Evolutionary conservation across 805 yeast species (phyloP), one percentile per base, ranked within the genome.

Genomic region (Zygoascus flipseniorum): DNA sequence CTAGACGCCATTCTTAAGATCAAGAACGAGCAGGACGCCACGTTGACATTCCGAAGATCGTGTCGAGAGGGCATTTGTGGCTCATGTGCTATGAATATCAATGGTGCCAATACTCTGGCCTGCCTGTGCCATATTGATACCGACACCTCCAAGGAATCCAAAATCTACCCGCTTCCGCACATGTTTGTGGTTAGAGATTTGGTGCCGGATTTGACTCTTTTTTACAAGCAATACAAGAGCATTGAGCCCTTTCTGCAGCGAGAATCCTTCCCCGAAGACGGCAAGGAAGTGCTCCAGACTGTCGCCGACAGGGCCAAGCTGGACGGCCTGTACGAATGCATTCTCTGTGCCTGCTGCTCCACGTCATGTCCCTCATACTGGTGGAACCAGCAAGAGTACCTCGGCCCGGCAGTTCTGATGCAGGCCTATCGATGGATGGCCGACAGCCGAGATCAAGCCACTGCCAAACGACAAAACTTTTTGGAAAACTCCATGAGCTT

Each of bases 41-140:
- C 97, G 32, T 80, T 93, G 69, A 93, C 99, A 5, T 87, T 93
- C 74, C 85, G 99, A 77, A 85, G 99, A 74, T 89, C 97, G 45
- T 93, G 99, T 76, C 89, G 99, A 77, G 99, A 93, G 76, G 99
- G 99, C 65, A 93, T 93, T 62, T 93, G 99, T 77, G 99, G 99
- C 53, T 92, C 98, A 6, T 93, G 99, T 77, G 99, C 99, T 62
- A 93, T 93, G 99, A 93, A 93, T 78, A 93, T 93, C 71, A 96
- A 95, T 60, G 99, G 99, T 62, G 80, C 86, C 71, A 93, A 93
- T 80, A 93, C 99, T 32, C 79, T 93, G 63, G 99, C 99, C 39
- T 93, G 99, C 76, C 76, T 93, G 62, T 89, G 97, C 77, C 85
- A 88, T 72, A 89, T 93, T 66, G 96, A 93, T 70, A 80, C 82